Base-by-base conservation (phyloP, 148 eudicot species). In the Simmondsia chinensis region DNA sequence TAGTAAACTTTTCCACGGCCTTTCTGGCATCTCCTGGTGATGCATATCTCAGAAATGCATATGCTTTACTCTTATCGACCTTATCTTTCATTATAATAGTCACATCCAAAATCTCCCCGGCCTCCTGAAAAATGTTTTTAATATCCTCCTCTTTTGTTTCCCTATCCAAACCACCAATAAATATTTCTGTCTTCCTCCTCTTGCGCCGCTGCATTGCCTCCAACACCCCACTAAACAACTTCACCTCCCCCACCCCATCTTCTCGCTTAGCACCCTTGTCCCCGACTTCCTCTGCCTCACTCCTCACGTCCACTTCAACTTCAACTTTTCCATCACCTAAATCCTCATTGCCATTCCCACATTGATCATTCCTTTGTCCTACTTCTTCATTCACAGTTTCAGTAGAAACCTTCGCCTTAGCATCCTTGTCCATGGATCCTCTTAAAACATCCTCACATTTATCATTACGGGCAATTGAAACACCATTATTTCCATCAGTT, bases 101-200 rank as follows among this genome's bases (percentile, higher is more conserved):
- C 40, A 82, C 53, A n/a, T 74, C 79, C 54, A 58, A 41, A 54
- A 82, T 29, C 56, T 70, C 70, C 32, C 91, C 84, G 13, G 54
- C 62, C 43, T 63, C 60, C 44, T 46, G 70, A 63, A 77, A 74
- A 43, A 61, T 66, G 40, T 72, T 71, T 48, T 72, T 74, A 11
- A 82, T 54, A 54, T 82, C 84, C 15, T 71, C 91, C 65, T 74
- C 91, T 50, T 60, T 58, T 2, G 73, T 53, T 40, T 69, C 62
- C 39, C 64, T 66, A 43, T 71, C 68, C 66, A 82, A 66, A 38
- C 85, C 80, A 46, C 84, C 82, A 46, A 82, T 17, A 30, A 82
- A 77, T 20, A 82, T 57, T 51, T 82, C 78, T 5, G 68, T 82
- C 43, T 59, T 74, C 46, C 81, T 69, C 57, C 74, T 59, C 71